Base-by-base conservation (phyloP, 148 eudicot species). In the Fagopyrum homotropicum region DNA sequence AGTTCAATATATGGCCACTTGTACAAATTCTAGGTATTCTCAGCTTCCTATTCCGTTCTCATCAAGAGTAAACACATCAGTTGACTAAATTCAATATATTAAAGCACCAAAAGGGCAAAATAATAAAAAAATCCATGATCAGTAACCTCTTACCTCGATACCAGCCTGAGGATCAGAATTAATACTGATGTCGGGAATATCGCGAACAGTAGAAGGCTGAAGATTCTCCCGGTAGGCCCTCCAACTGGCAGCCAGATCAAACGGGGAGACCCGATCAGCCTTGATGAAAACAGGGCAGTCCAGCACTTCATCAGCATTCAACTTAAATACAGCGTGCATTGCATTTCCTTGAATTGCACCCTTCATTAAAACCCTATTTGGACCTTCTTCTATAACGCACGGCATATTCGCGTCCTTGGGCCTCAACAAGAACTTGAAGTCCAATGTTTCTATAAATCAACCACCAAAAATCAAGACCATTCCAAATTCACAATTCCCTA, bases 231-330 rank as follows among this genome's bases (percentile, higher is more conserved):
- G 87, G 83, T 90, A 92, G 4, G 96, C 96, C 80, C 98, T 86
- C 98, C 98, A 95, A 85, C 98, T 90, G 48, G 97, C 96, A 10
- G 96, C 98, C 75, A 95, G 90, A 83, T 90, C 96, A 78, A 95
- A 94, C 1, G 98, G 98, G 4, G 97, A 95, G 73, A 92, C 91
- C 74, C 92, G 84, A 66, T 84, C 97, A 0, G 91, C 94, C 22
- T 89, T 88, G 57, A 92, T 83, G 74, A 85, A 81, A 72, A 95
- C 93, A 83, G 85, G 82, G 77, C 88, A 90, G 82, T 95, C 97
- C 35, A 89, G 74, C 57, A 83, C 79, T 61, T 81, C 97, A 9
- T 92, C 91, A 6, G 72, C 78, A 71, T 72, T 86, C 84, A 92
- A 69, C 86, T 80, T 90, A 86, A 95, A 95, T 72, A 88, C 11